Base-by-base conservation (phyloP, 192 early-diverging fungal species). In the Entomortierella lignicola region DNA sequence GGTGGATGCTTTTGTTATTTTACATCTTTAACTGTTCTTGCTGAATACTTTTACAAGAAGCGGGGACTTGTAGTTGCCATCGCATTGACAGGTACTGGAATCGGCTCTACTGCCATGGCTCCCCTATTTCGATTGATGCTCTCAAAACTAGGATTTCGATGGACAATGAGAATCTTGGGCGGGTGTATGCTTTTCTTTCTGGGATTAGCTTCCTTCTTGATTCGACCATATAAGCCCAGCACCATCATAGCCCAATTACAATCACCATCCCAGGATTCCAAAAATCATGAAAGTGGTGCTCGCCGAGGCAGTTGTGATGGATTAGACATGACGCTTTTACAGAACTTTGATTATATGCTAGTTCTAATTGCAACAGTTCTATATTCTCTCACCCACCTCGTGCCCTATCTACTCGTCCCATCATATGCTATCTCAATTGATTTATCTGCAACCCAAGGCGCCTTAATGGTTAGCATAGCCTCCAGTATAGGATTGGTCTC, bases 371-470 rank as follows among this genome's bases (percentile, higher is more conserved):
- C 15, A 47, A 47, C 44, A 47, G 15, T 20, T 15, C 20, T 47
- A 5, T 47, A 20, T 20, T 47, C 44, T 4, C 44, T 47, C 44
- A 47, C 17, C 4, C 20, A 15, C 44, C 44, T 47, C 15, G 44
- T 47, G 7, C 44, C 44, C 3, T 2, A 12, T 11, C 44, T 47
- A 47, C 44, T 47, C 15, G 2, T 4, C 20, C 44, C 44, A 47
- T 47, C 44, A 2, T 47, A 47, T 47, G 44, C 15, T 5, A 47
- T 3, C 15, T 47, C 44, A 20, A 57, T 72, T 12, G 47, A 55
- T 15, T 31, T 62, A 17, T 26, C 70, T 51, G 43, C 61, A 8
- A 43, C 70, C 2, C 54, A 64, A 50, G 70, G 70, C 51, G 44
- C 44, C 12, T 2, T 15, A 2, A 47, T 47, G 44, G 44, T 47